Percentiles rank a stretch among this genome's conserved stretches.
Conservation (phyloP, 2,329 filamentous ascomycete species). For the Cryphonectria parasitica region DNA sequence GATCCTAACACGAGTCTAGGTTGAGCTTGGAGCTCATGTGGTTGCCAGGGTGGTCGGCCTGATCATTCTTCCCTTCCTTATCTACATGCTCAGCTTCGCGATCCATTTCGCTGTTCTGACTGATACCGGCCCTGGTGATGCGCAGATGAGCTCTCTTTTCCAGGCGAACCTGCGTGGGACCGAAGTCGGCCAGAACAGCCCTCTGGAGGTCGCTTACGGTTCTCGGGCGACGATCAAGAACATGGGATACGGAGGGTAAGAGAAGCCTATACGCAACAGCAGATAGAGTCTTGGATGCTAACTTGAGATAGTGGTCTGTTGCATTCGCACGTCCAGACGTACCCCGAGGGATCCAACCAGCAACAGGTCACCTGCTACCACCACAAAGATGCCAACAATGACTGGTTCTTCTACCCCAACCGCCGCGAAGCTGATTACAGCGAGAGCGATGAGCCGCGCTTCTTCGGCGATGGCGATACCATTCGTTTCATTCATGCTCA, state of each 20-base stretch:
- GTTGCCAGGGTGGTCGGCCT: slow-evolving; percentile 80
- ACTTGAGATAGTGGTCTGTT: slow-evolving; percentile 69
- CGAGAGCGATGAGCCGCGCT: slow-evolving; percentile 71
- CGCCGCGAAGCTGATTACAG: slow-evolving; percentile 76
- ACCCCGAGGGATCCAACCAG: slow-evolving; percentile 88
- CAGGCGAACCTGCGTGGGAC: slow-evolving; percentile 95
- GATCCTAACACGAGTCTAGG: slow-evolving; percentile 30
- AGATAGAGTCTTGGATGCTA: background rate
- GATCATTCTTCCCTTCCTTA: slow-evolving; percentile 84
- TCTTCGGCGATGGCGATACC: slow-evolving; percentile 74
- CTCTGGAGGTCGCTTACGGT: slow-evolving; percentile 86
- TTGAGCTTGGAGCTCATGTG: slow-evolving; percentile 73
- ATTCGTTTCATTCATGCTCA: slow-evolving; percentile 92
- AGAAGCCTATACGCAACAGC: background rate
- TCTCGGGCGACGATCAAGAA: slow-evolving; percentile 95
- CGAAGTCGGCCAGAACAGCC: slow-evolving; percentile 91
- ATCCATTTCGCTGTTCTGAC: slow-evolving; percentile 93
- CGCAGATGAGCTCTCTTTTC: slow-evolving; percentile 99
- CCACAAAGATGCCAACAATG: slow-evolving; percentile 99
- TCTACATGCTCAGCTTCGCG: slow-evolving; percentile 96
- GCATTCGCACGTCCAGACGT: slow-evolving; percentile 95
- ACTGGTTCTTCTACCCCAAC: slow-evolving; percentile 99
- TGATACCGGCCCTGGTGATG: slow-evolving; percentile 92
- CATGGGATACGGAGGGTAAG: slow-evolving; percentile 85
- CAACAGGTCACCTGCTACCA: slow-evolving; percentile 99